Base-by-base conservation (phyloP, 2,329 filamentous ascomycete genomes). In the Diaporthe sp. region DNA sequence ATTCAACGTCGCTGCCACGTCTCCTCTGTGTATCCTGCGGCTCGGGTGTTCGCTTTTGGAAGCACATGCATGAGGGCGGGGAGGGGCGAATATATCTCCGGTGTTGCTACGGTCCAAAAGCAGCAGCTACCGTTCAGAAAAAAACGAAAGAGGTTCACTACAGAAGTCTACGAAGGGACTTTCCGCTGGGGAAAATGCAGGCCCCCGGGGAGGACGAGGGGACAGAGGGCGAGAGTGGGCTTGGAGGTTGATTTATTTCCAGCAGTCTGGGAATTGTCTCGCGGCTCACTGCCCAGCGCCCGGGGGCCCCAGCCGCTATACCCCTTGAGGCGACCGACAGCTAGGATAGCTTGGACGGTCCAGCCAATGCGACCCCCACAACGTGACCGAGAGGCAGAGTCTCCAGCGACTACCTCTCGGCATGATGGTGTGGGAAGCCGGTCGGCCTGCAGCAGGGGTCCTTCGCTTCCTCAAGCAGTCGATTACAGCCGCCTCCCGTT, bases 11-110 rank as follows among this genome's bases (percentile, higher is more conserved):
- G 61, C 62, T 55, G 75, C 61, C 72, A 73, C 75, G 75, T 72
- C 67, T 74, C 57, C 57, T 61, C 46, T 75, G 75, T 75, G 75
- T 76, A 75, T 76, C 73, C 72, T 62, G 68, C 71, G 51, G 39
- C 49, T 65, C 71, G 71, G 71, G 46, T 65, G 71, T 65, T 65
- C 15, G n/a, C 58, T 51, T 49, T 53, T 62, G 49, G 58, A 42
- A 34, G 42, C 55, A 62, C 28, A 6, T 49, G 55, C 55, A 46
- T 72, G 37, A 31, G 53, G 65, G 31, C 22, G 31, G 7, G 44
- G 22, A 34, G 44, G 65, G 46, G 34, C 31, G 31, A 53, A 42
- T 68, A 68, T 68, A 68, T 68, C 17, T 39, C 31, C 46, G 42
- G 37, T 15, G 22, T 51, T 53, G 31, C n/a, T 53, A 22, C 17